phyloP scores from a whole-genome alignment of 352 stramenopile species.

The Pythium monospermum region DNA sequence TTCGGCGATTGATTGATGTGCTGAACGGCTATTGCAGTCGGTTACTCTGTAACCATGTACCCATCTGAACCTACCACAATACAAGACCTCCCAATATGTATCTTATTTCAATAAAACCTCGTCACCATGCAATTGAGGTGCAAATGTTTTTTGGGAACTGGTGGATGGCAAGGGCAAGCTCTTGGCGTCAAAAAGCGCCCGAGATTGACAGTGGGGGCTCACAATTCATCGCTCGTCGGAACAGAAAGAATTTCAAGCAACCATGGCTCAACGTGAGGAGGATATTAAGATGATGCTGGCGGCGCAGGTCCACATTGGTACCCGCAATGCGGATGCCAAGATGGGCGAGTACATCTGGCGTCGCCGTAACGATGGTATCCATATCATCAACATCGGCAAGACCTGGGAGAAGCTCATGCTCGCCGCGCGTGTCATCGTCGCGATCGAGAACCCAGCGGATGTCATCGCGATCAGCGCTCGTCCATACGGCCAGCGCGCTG shows the following conservation, averaged over 20 bases:
- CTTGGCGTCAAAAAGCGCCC: too few species aligned
- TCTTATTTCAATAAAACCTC: constrained; percentile 14
- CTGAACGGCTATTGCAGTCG: too few species aligned
- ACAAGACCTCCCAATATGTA: too few species aligned
- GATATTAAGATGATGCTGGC: constrained; percentile 99
- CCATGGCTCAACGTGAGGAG: constrained; percentile 93
- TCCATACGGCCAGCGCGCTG: constrained; percentile 98
- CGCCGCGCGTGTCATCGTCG: constrained; percentile 98
- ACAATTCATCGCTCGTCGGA: constrained; percentile 62
- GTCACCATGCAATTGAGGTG: constrained; percentile 1
- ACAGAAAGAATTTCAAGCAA: constrained; percentile 37
- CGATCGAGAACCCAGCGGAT: constrained; percentile 99
- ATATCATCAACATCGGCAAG: constrained; percentile 99
- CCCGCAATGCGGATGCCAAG: constrained; percentile 97
- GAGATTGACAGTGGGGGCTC: constrained; percentile 7
- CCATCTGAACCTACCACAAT: too few species aligned
- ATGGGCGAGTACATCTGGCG: constrained; percentile 99
- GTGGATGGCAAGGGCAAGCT: neutral
- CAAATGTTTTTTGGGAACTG: constrained; percentile 1
- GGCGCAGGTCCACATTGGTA: constrained; percentile 99
- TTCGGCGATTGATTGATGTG: too few species aligned
- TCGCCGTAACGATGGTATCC: constrained; percentile 97
- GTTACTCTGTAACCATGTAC: too few species aligned
- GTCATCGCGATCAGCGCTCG: constrained; percentile 99
- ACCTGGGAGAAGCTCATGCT: constrained; percentile 99